Base-by-base conservation (phyloP, 2,329 filamentous ascomycete genomes). In the Bimuria novae-zelandiae region DNA sequence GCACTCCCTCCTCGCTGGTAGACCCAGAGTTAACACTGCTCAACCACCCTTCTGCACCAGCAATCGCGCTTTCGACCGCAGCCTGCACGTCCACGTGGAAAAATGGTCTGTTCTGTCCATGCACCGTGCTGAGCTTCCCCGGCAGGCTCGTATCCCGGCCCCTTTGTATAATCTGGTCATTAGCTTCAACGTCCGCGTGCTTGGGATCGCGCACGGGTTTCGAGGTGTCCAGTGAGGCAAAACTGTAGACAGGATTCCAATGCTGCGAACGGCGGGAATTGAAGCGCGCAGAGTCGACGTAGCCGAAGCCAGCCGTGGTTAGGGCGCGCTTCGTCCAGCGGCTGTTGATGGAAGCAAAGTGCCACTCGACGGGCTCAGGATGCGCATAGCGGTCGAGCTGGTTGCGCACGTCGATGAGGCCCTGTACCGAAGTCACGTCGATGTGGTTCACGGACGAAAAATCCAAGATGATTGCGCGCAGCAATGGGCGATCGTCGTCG, bases 221-320 rank as follows among this genome's bases (percentile, higher is more conserved):
- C 84, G 1, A 88, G 88, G 0, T 56, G 88, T 56, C 90, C 86
- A 59, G 95, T 86, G 96, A 91, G 2, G 93, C 90, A 19, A 97
- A 91, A 68, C 86, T 92, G 80, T 96, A 97, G 60, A 97, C 92
- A n/a, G 92, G 90, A 71, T 90, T 92, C 93, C 92, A 97, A 59
- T 83, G 80, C 25, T 68, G 63, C 62, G 84, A 82, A 6, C 79
- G 73, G 1, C 62, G 46, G 77, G 80, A 53, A 78, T 29, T 79
- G 37, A 81, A 50, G 74, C 77, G 6, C 78, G 77, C 65, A 0
- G 81, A 76, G 0, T 85, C 84, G 7, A 70, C 56, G 51, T 89
- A 92, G 1, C 93, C 93, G 67, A 97, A 97, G 11, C 93, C 93
- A 21, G 89, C 93, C 1, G 89, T 85, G 3, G 88, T 88, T 37